Base-by-base conservation (phyloP, 1,284 basidiomycete species). In the Mycosarcoma maydis region DNA sequence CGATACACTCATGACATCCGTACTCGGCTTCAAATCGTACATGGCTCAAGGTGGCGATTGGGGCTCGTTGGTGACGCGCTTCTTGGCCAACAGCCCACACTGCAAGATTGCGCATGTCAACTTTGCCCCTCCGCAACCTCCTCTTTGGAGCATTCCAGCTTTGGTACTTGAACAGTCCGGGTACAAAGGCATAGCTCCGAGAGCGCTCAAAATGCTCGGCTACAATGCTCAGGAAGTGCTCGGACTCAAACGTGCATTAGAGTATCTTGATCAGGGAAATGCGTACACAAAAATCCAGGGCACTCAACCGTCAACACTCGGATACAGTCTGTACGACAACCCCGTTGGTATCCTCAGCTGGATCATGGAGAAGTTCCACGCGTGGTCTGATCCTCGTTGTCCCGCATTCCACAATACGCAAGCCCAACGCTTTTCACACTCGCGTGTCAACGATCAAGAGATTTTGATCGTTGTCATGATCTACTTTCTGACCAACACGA, bases 21-120 rank as follows among this genome's bases (percentile, higher is more conserved):
- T 76, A 16, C 56, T 77, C 0, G 66, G 64, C 4, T 72, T 54
- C 58, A 42, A 46, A 11, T 64, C 59, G 22, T 77, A 72, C 47
- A 60, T 65, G 38, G 75, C 71, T 3, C 75, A 77, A 32, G 75
- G 75, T 19, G 75, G 75, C 8, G 75, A 77, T 44, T 76, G 72
- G 69, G 75, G 75, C 8, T 70, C 66, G 14, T 10, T 67, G 4
- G 56, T 73, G n/a, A 71, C 72, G 6, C 64, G 72, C 13, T 64
- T 56, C 40, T 36, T 76, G 17, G 68, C 74, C 34, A 65, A 56
- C 43, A 51, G 52, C 27, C 58, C 65, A 6, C 45, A 51, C 23
- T 76, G 74, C 65, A 73, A 59, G 60, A 61, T 68, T 19, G 74
- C 52, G 14, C 72, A 76, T 29, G 44, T 68, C 58, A 76, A 74